Conservation (phyloP, 805 yeast genomes). For the Candida sakaeoensis region DNA sequence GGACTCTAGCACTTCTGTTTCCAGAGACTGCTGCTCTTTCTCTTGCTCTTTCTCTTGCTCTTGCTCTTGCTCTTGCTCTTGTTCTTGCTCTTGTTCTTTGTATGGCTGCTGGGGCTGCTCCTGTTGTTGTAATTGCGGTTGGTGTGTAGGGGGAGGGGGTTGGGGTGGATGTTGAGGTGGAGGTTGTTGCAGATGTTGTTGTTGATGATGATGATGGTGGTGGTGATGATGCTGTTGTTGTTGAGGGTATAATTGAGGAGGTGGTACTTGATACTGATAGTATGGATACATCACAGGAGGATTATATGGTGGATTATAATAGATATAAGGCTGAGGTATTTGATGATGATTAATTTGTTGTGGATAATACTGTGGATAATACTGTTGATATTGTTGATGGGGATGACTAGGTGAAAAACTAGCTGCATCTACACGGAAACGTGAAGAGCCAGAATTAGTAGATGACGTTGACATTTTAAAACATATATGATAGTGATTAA, state of each 20-base stretch:
- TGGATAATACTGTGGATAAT: conserved; percentile 13
- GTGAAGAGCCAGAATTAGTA: conserved; percentile 27
- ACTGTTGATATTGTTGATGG: conserved; percentile 4
- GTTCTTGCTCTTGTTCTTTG: background rate
- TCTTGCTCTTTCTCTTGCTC: background rate
- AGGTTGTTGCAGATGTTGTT: background rate
- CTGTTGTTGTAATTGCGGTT: conserved; percentile 1
- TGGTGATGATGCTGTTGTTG: conserved; percentile 6
- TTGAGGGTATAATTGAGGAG: conserved; percentile 5
- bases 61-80: background rate
- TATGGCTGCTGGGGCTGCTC: conserved; percentile 1
- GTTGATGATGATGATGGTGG: conserved; percentile 2
- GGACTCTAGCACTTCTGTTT: background rate
- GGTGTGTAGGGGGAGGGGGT: conserved; percentile 7
- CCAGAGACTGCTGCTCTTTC: background rate
- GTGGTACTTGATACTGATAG: conserved; percentile 3
- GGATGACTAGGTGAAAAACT: conserved; percentile 30
- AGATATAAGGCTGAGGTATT: conserved; percentile 8
- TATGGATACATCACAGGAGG: conserved; percentile 6
- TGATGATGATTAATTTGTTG: conserved; percentile 11
- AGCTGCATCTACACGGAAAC: conserved; percentile 39
- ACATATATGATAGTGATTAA: background rate
- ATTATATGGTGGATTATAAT: conserved; percentile 9
- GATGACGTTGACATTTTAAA: conserved; percentile 18
- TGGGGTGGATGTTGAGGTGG: conserved; percentile 3